phyloP scores from a whole-genome alignment of 257 asterid genomes.

The Striga asiatica region DNA sequence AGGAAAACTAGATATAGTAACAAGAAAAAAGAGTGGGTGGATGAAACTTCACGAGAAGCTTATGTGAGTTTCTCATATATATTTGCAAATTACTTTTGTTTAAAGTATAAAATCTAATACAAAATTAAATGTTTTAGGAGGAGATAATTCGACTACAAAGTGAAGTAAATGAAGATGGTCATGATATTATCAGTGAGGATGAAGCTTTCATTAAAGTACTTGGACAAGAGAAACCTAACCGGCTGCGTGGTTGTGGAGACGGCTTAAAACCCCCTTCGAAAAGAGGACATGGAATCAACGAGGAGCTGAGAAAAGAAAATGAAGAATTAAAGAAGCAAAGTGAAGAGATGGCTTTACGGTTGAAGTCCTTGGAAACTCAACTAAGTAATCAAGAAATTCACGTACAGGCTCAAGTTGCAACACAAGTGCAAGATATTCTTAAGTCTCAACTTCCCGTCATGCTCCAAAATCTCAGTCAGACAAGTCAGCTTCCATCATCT shows the following conservation, averaged over 20 bases:
- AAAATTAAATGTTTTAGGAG: neutral
- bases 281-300: neutral
- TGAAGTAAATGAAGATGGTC: neutral
- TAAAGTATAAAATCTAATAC: neutral
- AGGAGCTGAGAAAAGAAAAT: neutral
- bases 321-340: neutral
- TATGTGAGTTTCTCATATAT: neutral
- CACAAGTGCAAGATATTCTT: too few species aligned
- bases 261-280: neutral
- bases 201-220: neutral
- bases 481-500: too few species aligned
- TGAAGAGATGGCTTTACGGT: neutral
- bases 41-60: neutral
- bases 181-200: neutral
- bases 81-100: neutral
- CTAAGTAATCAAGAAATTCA: too few species aligned
- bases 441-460: too few species aligned
- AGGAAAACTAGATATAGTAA: neutral
- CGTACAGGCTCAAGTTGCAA: too few species aligned
- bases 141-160: neutral
- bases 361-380: conserved; percentile 5
- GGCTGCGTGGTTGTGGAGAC: conserved; percentile 8
- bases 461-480: too few species aligned
- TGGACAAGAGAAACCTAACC: neutral
- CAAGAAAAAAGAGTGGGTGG: neutral